Evolutionary conservation across 208 protist genomes (phyloP).

Genomic region (Acanthamoeba castellanii): DNA sequence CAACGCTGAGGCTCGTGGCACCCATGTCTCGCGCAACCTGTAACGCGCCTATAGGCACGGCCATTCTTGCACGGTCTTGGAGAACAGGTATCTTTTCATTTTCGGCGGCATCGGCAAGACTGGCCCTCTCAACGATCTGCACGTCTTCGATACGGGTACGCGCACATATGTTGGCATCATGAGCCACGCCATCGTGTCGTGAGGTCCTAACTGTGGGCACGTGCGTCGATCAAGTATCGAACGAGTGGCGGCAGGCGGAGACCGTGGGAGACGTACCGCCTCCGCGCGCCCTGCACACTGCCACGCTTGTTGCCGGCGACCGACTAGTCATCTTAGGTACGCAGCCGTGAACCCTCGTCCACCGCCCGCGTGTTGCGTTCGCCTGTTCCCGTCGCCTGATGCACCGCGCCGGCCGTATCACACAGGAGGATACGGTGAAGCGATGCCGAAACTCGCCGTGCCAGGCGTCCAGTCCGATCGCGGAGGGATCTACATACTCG

Average conservation of each 20-base stretch:
- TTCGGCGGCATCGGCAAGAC: slow-evolving; percentile 45
- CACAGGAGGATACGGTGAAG: background rate
- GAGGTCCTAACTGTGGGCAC: background rate
- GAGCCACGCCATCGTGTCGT: background rate
- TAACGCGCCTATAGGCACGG: background rate
- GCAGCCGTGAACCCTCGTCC: background rate
- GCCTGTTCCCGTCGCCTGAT: too few relatives aligned
- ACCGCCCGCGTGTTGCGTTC: too few relatives aligned
- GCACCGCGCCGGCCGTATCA: too few relatives aligned
- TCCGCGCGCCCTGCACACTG: slow-evolving; percentile 28
- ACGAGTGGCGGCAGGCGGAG: slow-evolving; percentile 57
- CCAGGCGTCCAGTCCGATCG: background rate
- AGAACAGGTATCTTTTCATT: slow-evolving; percentile 62
- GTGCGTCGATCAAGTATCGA: background rate
- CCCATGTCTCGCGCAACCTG: too few relatives aligned
- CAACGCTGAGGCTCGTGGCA: too few relatives aligned
- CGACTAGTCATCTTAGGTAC: slow-evolving; percentile 31
- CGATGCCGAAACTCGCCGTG: background rate
- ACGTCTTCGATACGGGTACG: slow-evolving; percentile 45
- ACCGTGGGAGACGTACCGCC: slow-evolving; percentile 22
- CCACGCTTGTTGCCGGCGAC: slow-evolving; percentile 43
- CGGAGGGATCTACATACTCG: slow-evolving; percentile 44
- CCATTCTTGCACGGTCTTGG: slow-evolving; percentile 68
- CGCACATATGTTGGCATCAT: background rate
- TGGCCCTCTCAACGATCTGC: slow-evolving; percentile 13